phyloP scores from a whole-genome alignment of 2,329 filamentous ascomycete genomes.

The Colletotrichum caudatum region DNA sequence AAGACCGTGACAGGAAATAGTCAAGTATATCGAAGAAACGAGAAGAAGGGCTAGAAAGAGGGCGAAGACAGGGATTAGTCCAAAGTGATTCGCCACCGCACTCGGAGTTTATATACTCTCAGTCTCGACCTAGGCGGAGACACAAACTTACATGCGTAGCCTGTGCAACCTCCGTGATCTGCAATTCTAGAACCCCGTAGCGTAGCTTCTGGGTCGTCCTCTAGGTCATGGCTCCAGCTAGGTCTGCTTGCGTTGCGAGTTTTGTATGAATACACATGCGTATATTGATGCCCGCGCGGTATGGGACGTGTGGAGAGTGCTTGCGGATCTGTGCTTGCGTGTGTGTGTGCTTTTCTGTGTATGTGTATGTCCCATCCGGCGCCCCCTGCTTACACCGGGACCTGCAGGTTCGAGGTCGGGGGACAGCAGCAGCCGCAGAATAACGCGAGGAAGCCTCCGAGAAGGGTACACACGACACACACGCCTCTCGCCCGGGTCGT shows the following conservation, averaged over 20 bases:
- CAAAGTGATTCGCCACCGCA: conserved; percentile 22
- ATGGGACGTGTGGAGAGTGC: neutral
- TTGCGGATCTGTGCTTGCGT: neutral
- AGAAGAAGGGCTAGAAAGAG: neutral
- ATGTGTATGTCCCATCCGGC: conserved; percentile 2
- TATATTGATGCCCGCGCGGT: conserved; percentile 5
- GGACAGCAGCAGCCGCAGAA: neutral
- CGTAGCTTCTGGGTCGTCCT: neutral
- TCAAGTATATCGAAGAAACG: conserved; percentile 13
- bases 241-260: neutral
- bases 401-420: conserved; percentile 3
- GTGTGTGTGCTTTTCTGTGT: too few relatives aligned
- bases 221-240: neutral
- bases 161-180: conserved; percentile 21
- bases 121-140: neutral
- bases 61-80: neutral
- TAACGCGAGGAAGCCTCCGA: neutral
- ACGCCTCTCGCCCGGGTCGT: neutral
- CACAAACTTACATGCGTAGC: neutral
- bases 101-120: conserved; percentile 36
- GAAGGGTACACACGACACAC: neutral
- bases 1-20: neutral
- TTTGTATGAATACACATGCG: neutral
- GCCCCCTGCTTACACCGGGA: conserved; percentile 12
- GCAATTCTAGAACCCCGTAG: conserved; percentile 6